Evolutionary conservation across 2,329 filamentous ascomycete species (phyloP).

Genomic region (Dothidotthia symphoricarpi): DNA sequence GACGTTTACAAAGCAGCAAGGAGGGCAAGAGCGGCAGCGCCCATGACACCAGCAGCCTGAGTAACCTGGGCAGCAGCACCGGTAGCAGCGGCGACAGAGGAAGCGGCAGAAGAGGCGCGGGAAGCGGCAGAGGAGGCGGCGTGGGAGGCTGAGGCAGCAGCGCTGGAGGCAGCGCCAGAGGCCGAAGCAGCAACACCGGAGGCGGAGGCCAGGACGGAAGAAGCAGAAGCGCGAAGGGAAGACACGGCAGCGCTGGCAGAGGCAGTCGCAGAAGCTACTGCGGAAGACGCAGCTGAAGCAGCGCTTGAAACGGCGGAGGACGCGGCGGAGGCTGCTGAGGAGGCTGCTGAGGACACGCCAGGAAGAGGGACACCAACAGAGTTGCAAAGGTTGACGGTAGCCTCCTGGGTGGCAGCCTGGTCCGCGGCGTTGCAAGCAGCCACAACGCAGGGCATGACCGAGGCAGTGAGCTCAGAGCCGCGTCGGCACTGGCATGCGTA

Average conservation of each 20-base stretch:
- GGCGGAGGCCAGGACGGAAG: conserved; percentile 2
- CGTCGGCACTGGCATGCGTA: conserved; percentile 49
- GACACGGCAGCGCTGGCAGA: conserved; percentile 1
- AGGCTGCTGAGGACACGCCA: conserved; percentile 5
- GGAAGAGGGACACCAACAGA: conserved; percentile 6
- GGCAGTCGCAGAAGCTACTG: conserved; percentile 11
- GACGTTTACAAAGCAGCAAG: conserved; percentile 37
- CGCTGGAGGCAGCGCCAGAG: conserved; percentile 3
- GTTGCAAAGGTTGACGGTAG: conserved; percentile 21
- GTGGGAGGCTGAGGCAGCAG: conserved; percentile 3
- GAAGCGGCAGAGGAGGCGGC: conserved; percentile 14
- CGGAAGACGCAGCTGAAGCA: conserved; percentile 12
- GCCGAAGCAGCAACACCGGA: conserved; percentile 8
- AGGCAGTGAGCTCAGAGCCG: conserved; percentile 41
- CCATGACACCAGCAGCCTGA: conserved; percentile 35
- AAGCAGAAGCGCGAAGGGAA: conserved; percentile 4
- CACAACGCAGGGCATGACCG: conserved; percentile 50
- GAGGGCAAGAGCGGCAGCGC: conserved; percentile 37
- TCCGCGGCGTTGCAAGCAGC: conserved; percentile 42
- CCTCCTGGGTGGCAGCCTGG: conserved; percentile 9
- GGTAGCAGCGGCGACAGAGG: conserved; percentile 22
- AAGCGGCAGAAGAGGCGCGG: conserved; percentile 29
- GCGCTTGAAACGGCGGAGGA: conserved; percentile 3
- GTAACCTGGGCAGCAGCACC: conserved; percentile 36
- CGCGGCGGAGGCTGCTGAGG: conserved; percentile 1